Percentiles rank a stretch among this genome's conserved stretches.
phyloP scores from a whole-genome alignment of 2,329 filamentous ascomycete genomes.

The Stachybotrys chartarum region DNA sequence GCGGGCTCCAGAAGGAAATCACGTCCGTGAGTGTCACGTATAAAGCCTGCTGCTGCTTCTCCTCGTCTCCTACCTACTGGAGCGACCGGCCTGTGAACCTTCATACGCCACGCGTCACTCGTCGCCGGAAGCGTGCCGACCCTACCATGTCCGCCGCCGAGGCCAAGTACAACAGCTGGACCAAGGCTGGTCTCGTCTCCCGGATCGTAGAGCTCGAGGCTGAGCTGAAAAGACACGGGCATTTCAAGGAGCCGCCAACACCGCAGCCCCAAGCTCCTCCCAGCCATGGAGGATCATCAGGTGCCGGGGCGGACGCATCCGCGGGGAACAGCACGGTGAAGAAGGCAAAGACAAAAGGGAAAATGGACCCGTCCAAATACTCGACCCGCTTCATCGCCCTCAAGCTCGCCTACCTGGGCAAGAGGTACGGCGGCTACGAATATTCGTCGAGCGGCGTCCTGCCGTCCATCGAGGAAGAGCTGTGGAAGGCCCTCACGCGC shows the following conservation, averaged over 20 bases:
- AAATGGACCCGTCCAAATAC: slow-evolving; percentile 75
- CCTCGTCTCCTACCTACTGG: slow-evolving; percentile 3
- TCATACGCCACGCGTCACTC: background rate
- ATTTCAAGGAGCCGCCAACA: background rate
- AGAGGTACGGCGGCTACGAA: slow-evolving; percentile 89
- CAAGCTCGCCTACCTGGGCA: slow-evolving; percentile 90
- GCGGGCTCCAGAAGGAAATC: background rate
- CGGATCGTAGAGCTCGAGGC: slow-evolving; percentile 62
- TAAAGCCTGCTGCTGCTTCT: background rate
- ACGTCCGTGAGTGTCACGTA: background rate
- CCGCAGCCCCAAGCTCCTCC: slow-evolving; percentile 14
- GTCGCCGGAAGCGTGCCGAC: background rate
- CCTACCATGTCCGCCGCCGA: slow-evolving; percentile 22
- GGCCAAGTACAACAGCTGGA: slow-evolving; percentile 58
- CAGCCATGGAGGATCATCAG: background rate
- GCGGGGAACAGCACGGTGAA: slow-evolving; percentile 12
- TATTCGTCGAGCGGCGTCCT: slow-evolving; percentile 66
- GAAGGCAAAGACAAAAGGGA: slow-evolving; percentile 37
- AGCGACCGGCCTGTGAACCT: background rate
- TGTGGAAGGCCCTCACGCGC: slow-evolving; percentile 86
- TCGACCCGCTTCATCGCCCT: slow-evolving; percentile 78
- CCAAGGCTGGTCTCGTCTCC: slow-evolving; percentile 58
- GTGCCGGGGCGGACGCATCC: slow-evolving; percentile 5
- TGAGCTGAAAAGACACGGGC: slow-evolving; percentile 46
- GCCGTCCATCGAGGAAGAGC: slow-evolving; percentile 83